Conservation (phyloP, 768 basidiomycete genomes). For the Cystofilobasidium capitatum region DNA sequence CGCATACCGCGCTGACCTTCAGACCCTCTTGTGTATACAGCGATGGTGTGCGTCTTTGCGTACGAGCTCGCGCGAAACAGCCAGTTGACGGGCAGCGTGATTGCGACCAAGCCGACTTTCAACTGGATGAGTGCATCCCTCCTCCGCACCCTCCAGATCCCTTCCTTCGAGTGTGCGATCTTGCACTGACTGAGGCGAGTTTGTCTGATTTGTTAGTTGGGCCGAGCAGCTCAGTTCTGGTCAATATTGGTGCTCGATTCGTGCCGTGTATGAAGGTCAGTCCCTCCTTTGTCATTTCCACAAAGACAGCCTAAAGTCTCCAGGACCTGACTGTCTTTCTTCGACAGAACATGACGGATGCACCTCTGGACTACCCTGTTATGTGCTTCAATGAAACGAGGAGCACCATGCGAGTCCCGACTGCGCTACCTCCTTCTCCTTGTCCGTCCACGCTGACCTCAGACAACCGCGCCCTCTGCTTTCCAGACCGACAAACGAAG, state of each 20-base stretch:
- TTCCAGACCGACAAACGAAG: slow-evolving; percentile 48
- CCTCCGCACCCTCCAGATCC: background rate
- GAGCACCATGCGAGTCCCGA: background rate
- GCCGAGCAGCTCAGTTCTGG: slow-evolving; percentile 4
- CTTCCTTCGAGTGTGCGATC: background rate
- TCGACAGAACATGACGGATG: slow-evolving; percentile 15
- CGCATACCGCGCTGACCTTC: background rate
- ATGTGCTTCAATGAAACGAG: slow-evolving; percentile 23
- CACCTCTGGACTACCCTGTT: slow-evolving; percentile 9
- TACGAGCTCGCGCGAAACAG: slow-evolving; percentile 17
- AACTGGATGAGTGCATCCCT: slow-evolving; percentile 23
- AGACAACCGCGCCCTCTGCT: background rate
- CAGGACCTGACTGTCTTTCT: background rate
- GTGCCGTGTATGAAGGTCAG: slow-evolving; percentile 26
- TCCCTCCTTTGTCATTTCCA: background rate
- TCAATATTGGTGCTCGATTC: slow-evolving; percentile 21
- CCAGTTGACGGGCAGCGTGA: slow-evolving; percentile 16
- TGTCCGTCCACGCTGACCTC: background rate
- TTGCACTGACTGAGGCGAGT: too few relatives aligned
- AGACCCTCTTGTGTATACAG: background rate
- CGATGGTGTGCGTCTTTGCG: slow-evolving; percentile 14
- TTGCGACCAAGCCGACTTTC: slow-evolving; percentile 17
- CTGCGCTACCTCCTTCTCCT: background rate
- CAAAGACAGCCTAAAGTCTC: background rate
- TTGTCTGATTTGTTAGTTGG: slow-evolving; percentile 2